Base-by-base conservation (phyloP, 2,329 filamentous ascomycete genomes). In the Fusarium metavorans region DNA sequence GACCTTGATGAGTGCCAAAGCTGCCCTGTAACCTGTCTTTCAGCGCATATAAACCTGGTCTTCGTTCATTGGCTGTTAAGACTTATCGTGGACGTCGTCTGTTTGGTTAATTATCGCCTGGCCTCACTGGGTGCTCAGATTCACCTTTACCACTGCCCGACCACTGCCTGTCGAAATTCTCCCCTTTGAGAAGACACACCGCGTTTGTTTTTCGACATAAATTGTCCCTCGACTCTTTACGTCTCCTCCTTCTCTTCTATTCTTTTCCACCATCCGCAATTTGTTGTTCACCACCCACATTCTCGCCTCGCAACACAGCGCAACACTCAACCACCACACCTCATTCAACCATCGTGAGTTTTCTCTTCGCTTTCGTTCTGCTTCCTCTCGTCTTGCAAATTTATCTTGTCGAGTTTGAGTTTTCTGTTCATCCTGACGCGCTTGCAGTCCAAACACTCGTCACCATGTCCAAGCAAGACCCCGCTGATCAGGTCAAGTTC, bases 401-500 rank as follows among this genome's bases (percentile, higher is more conserved):
- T 34, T 23, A 18, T n/a, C 1, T n/a, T 59, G 18, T 65, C 27
- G 11, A 54, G n/a, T 16, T 48, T n/a, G 6, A 13, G 23, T 54
- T 43, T 27, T 23, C 58, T 32, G 25, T 30, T 41, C n/a, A 34
- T 57, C 32, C 66, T 64, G 8, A 73, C 45, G 50, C 45, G 9
- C 9, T 16, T 25, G 45, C 32, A 77, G 67, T 32, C 20, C n/a
- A 58, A 77, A 61, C 61, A 80, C 68, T 72, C 64, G 64, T 43
- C 79, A 85, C 74, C 13, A 91, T 91, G 89, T 83, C 88, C 43
- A 80, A 84, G 67, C 82, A 83, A 25, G 87, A 89, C 32, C 84
- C 88, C 23, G 86, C 90, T 32, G 82, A 83, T 0, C 91, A 93
- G 75, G 87, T 93, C 82, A 88, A 87, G 71, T 93, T 94, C 80